Evolutionary conservation across 2,329 filamentous ascomycete species (phyloP).

Genomic region (Cladophialophora immunda): DNA sequence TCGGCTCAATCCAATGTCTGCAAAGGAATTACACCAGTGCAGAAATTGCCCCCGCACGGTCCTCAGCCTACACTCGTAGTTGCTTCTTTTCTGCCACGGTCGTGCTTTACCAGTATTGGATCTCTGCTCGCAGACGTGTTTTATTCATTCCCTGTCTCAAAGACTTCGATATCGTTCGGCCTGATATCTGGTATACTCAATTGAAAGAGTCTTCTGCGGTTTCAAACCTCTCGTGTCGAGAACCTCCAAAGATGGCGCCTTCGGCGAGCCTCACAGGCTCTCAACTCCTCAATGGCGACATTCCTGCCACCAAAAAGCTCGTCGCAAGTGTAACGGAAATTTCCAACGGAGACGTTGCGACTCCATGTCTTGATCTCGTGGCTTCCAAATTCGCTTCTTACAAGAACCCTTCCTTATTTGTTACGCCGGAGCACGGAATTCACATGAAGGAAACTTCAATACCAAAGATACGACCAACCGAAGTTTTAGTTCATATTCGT

Average conservation of each 20-base stretch:
- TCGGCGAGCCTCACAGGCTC: not conserved
- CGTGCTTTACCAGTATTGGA: not conserved
- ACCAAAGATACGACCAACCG: conserved; percentile 57
- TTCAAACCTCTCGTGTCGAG: not conserved
- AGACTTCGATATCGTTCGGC: not conserved
- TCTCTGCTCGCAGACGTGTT: not conserved
- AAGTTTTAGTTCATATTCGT: conserved; percentile 53
- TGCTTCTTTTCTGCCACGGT: not conserved
- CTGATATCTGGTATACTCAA: not conserved
- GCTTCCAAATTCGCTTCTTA: not conserved
- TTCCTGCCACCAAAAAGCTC: not conserved
- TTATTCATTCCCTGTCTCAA: not conserved
- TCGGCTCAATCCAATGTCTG: not conserved
- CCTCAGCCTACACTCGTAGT: not conserved
- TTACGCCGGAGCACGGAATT: conserved; percentile 68
- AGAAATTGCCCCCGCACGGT: too few species aligned
- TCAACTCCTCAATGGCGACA: not conserved
- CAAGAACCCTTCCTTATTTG: conserved; percentile 66
- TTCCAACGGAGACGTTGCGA: not conserved
- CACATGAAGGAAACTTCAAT: conserved; percentile 67
- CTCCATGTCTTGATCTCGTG: not conserved
- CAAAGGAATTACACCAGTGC: too few species aligned
- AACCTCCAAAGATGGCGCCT: not conserved
- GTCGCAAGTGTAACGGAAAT: not conserved
- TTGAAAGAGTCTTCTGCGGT: not conserved